A percentile compares a stretch with the other conserved stretches of the same genome.
Evolutionary conservation across 1,284 basidiomycete genomes (phyloP).

Genomic region (Trichosporon sp.): DNA sequence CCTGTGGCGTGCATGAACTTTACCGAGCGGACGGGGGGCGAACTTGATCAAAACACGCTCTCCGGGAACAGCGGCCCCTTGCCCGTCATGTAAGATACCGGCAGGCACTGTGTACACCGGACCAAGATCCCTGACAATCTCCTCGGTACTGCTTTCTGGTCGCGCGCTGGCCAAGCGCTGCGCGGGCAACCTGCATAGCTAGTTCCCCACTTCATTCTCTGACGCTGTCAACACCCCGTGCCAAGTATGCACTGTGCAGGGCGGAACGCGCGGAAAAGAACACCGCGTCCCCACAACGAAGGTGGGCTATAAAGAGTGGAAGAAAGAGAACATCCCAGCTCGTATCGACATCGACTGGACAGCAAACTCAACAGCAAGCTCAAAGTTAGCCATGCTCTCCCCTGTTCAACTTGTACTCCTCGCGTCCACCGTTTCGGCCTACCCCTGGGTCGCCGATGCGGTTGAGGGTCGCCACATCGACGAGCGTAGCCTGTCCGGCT

Average conservation of each 20-base stretch:
- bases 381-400: constrained; percentile 1
- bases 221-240: neutral
- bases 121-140: neutral
- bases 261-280: neutral
- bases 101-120: constrained; percentile 1
- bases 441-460: constrained; percentile 9
- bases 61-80: constrained; percentile 7
- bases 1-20: neutral
- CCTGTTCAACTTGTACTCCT: neutral
- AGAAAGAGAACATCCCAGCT: neutral
- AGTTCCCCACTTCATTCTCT: neutral
- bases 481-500: neutral
- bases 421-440: neutral
- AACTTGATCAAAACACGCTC: neutral
- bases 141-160: neutral
- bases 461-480: neutral
- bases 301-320: neutral
- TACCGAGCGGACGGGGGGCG: neutral
- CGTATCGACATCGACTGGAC: neutral
- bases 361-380: neutral
- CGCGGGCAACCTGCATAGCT: neutral
- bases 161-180: neutral
- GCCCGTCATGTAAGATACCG: constrained; percentile 4
- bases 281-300: neutral
- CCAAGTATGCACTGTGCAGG: neutral